A percentile compares a stretch with the other conserved stretches of the same genome.
These are phyloP conservation scores for Saccharomycopsis microspora DNA, from an alignment of 805 yeast genomes.

Conservation along the genomic window DNA sequence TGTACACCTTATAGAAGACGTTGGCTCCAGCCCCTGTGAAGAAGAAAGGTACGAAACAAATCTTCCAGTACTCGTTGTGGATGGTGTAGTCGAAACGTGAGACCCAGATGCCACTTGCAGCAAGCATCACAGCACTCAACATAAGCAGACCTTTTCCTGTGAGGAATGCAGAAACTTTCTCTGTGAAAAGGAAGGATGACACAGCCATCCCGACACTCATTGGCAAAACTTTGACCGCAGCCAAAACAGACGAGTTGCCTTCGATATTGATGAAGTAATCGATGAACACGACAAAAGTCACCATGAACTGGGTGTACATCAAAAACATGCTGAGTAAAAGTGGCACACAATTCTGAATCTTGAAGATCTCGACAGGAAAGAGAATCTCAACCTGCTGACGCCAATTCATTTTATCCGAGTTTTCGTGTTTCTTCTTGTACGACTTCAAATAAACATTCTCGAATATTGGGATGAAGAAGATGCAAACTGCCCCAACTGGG, in stretches of 20 bases:
- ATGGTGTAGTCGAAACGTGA: constrained; percentile 3
- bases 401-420: not conserved
- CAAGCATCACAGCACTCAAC: not conserved
- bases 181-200: not conserved
- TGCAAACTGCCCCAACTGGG: constrained; percentile 45
- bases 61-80: constrained; percentile 8
- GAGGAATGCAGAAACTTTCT: not conserved
- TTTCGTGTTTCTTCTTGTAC: not conserved
- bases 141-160: not conserved
- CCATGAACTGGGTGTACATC: constrained; percentile 18
- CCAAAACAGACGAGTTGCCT: constrained; percentile 22
- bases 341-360: constrained; percentile 20
- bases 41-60: constrained; percentile 14
- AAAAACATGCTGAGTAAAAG: constrained; percentile 19
- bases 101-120: not conserved
- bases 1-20: constrained; percentile 25
- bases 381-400: constrained; percentile 17
- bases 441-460: constrained; percentile 7
- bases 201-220: constrained; percentile 22
- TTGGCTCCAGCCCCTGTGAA: constrained; percentile 22
- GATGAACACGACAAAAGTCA: constrained; percentile 17
- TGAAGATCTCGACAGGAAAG: constrained; percentile 22
- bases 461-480: constrained; percentile 4
- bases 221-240: constrained; percentile 28
- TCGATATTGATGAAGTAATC: constrained; percentile 23